Base-by-base conservation (phyloP, 2,329 filamentous ascomycete genomes). In the Microdochium nivale region DNA sequence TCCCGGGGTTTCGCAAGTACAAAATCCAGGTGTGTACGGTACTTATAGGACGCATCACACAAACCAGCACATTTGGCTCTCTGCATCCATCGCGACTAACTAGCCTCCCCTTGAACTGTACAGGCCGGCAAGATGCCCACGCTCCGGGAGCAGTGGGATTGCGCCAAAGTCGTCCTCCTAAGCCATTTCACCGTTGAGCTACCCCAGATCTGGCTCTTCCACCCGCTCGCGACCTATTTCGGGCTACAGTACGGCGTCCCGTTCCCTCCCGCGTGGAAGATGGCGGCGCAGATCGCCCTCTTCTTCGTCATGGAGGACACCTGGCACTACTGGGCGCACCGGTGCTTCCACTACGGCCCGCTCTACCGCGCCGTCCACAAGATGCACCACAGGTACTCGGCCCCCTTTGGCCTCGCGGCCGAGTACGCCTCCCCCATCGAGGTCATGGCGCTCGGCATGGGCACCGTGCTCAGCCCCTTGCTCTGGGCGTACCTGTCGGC, bases 251-350 rank as follows among this genome's bases (percentile, higher is more conserved):
- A 88, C 58, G 82, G 83, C 55, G 88, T 96, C 48, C 94, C 92
- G 10, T 99, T 99, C 77, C 94, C 94, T 30, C 76, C 87, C 14
- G 63, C 86, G 59, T 86, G 80, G 73, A 96, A 85, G 64, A 97
- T 99, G 79, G 87, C 86, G 57, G 83, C 88, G 67, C 94, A 99
- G 64, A 92, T 99, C 60, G 81, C 85, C 55, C 78, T 97, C 67
- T 95, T 97, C 79, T 99, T 99, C 73, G 80, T 97, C 53, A 73
- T 96, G 64, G 94, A 99, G 71, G 94, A 99, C 71, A 77, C 92
- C 59, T 99, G 94, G 94, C 94, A 99, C 73, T 99, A 99, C 79
- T 97, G 91, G 85, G 84, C 83, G 60, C 94, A 99, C 75, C 90
- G 94, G 61, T 81, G 81, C 46, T 83, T 99, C 72, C 94, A 99